Base-by-base conservation (phyloP, 164 flowering plant genomes). In the Tetrastigma voinierianum region DNA sequence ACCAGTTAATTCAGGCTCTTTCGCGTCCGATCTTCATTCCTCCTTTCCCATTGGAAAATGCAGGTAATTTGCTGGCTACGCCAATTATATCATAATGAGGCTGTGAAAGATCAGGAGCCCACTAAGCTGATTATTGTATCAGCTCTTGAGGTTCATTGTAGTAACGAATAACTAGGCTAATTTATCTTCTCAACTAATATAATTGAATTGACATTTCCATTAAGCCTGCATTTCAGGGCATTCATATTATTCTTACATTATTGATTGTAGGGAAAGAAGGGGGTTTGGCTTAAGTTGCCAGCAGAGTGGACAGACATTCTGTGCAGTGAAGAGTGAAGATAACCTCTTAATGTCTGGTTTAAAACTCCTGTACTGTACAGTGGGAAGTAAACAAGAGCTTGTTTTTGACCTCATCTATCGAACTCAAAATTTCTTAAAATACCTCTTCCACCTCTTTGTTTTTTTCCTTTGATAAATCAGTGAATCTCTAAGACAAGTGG, bases 251-350 rank as follows among this genome's bases (percentile, higher is more conserved):
- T 16, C 17, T 44, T 21, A 19, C 21, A 14, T 51, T 47, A 21
- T 71, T n/a, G n/a, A 23, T 59, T 80, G 69, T 80, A 93, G 98
- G 91, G 91, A 24, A 93, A 88, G 86, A 90, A 87, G 74, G 97
- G 97, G 19, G 69, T 91, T 63, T 93, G 98, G 98, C 95, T 93
- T 2, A 93, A 91, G 74, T 70, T 93, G 75, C 95, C 88, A 9
- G 14, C 75, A 46, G 88, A 85, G 64, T 73, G 62, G 21, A 80
- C 91, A 9, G 89, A 86, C 18, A 85, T 93, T 64, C 93, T 93
- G 72, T 70, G 95, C 98, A 45, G 83, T 90, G 21, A 79, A 90
- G 91, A n/a, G 98, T 90, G 67, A 13, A 43, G 3, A 40, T 32
- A 9, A 32, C 1, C 8, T 25, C 4, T n/a, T 16, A 16, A 19